Evolutionary conservation across 2,329 filamentous ascomycete species (phyloP).

Genomic region (Tolypocladium ophioglossoides): DNA sequence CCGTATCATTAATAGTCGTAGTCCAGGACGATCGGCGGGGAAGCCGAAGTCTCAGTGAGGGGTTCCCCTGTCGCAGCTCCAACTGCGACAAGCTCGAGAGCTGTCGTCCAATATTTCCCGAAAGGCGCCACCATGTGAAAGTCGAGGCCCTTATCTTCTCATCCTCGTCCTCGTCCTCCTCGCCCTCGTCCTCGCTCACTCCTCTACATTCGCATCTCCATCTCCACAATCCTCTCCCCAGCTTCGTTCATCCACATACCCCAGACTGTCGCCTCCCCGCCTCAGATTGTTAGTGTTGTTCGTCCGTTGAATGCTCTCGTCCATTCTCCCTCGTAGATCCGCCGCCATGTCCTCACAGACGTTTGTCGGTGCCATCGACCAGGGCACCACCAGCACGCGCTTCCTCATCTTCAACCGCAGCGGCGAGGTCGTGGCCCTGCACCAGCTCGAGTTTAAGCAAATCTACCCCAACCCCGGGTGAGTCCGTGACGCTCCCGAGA

Average conservation of each 20-base stretch:
- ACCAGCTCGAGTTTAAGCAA: slow-evolving; percentile 68
- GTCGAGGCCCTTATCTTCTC: neutral
- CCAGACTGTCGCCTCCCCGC: neutral
- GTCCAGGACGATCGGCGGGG: no score
- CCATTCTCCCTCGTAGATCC: slow-evolving; percentile 11
- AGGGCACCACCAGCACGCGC: slow-evolving; percentile 67
- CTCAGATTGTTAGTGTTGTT: neutral
- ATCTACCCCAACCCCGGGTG: slow-evolving; percentile 67
- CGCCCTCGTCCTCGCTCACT: neutral
- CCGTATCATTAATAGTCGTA: no score
- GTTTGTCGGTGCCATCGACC: slow-evolving; percentile 70
- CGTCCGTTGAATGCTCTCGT: slow-evolving; percentile 12
- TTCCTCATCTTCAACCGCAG: slow-evolving; percentile 68
- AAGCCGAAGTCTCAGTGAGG: neutral
- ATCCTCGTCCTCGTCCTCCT: neutral
- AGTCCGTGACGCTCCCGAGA: slow-evolving; percentile 12
- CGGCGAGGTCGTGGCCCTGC: slow-evolving; percentile 59
- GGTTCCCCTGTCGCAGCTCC: neutral
- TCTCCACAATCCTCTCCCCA: neutral
- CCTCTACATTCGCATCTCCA: neutral
- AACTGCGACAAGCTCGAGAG: neutral
- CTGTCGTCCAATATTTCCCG: neutral
- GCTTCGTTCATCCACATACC: neutral
- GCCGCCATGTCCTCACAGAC: slow-evolving; percentile 19
- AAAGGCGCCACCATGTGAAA: neutral